Conservation (phyloP, 106 monocot species). For the Cymbidium sinense region DNA sequence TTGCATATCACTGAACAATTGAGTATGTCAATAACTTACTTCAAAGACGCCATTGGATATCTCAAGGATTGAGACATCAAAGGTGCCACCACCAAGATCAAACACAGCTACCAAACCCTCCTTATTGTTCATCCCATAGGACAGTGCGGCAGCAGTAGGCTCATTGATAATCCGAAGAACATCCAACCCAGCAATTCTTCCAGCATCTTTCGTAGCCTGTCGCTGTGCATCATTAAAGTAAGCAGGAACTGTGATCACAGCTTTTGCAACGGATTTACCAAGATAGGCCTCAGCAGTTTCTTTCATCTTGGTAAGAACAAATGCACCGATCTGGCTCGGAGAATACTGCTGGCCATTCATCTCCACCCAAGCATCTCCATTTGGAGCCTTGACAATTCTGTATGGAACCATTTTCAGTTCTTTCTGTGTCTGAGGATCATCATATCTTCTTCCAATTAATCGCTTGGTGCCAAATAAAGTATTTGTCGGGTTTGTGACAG, state of each 20-base stretch:
- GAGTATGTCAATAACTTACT: constrained; percentile 10
- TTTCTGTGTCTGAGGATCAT: constrained; percentile 57
- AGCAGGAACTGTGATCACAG: constrained; percentile 64
- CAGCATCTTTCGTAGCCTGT: constrained; percentile 48
- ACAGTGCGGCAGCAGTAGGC: constrained; percentile 60
- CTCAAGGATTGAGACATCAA: constrained; percentile 71
- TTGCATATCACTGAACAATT: not conserved
- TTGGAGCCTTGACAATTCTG: constrained; percentile 69
- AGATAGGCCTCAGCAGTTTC: constrained; percentile 65
- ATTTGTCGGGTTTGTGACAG: constrained; percentile 64
- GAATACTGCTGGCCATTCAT: constrained; percentile 82
- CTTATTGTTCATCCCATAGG: constrained; percentile 66
- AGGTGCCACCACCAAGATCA: constrained; percentile 59
- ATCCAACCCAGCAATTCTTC: constrained; percentile 51
- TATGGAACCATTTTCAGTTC: constrained; percentile 70
- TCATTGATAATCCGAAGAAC: constrained; percentile 62
- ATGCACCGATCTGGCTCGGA: constrained; percentile 63
- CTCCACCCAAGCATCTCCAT: constrained; percentile 89
- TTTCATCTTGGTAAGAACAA: constrained; percentile 48
- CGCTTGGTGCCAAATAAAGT: constrained; percentile 63
- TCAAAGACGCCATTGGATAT: constrained; percentile 65
- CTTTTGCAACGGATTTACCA: constrained; percentile 71
- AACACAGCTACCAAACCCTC: constrained; percentile 60
- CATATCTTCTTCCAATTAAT: constrained; percentile 55
- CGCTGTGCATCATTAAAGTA: constrained; percentile 70